Percentiles rank a stretch among this genome's conserved stretches.
Conservation (phyloP, 345 rosid genomes). For the Heritiera fomes region DNA sequence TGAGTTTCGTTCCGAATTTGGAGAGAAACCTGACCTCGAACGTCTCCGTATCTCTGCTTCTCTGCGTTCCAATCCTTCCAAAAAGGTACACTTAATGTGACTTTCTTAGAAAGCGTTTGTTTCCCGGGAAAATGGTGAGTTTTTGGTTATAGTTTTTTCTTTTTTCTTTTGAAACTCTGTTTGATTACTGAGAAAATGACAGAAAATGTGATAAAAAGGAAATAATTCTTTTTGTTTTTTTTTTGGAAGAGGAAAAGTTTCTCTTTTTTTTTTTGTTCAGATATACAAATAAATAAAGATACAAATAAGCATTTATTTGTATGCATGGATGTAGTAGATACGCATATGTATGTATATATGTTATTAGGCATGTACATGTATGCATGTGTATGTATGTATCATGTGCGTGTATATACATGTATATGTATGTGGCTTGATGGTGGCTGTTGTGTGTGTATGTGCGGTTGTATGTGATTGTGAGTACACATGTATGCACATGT, state of each 20-base stretch:
- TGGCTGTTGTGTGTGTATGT: neutral
- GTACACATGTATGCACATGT: neutral
- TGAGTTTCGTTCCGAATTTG: constrained; percentile 32
- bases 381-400: no score
- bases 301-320: neutral
- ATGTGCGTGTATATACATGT: no score
- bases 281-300: neutral
- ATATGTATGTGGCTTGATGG: neutral
- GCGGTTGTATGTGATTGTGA: neutral
- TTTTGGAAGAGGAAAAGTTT: neutral
- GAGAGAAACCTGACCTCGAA: constrained; percentile 27
- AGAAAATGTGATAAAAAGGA: neutral
- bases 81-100: constrained; percentile 24
- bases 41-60: constrained; percentile 32
- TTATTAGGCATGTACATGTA: no score
- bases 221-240: no score
- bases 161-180: neutral
- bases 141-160: neutral
- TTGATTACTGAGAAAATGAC: neutral
- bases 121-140: neutral
- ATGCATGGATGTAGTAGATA: neutral
- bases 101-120: neutral
- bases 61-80: constrained; percentile 29
- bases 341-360: neutral
- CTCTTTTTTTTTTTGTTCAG: neutral